Base-by-base conservation (phyloP, 2,329 filamentous ascomycete genomes). In the Diaporthe citri region DNA sequence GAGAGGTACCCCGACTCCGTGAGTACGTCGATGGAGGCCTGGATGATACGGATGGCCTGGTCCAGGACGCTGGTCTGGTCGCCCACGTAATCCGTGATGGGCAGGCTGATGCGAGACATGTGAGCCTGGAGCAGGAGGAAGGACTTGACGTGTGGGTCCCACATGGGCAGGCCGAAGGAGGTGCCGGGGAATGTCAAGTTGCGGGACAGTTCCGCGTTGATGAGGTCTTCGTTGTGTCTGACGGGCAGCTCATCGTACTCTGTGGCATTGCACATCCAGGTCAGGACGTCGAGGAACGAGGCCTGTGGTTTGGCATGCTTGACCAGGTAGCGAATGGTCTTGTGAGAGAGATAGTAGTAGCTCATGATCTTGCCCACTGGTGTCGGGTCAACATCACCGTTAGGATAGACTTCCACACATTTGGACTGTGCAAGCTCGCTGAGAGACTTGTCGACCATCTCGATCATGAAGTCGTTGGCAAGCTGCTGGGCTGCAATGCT, bases 231-330 rank as follows among this genome's bases (percentile, higher is more conserved):
- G 81, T 99, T 99, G 86, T 99, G 97, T 8, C 97, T 95, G 34
- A 99, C 97, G 0, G 97, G 97, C 0, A 99, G 91, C 85, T 99
- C 97, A 82, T 99, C 96, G 84, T 98, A 99, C 86, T 99, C 97
- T 2, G 94, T 95, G 1, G 97, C 97, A 71, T 92, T 91, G 77
- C 93, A 96, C 92, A 99, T 97, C 96, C 96, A 98, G 6, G 93
- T 92, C 1, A 99, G 88, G 0, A 92, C 95, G 78, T 98, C 94
- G 15, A 93, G 89, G 82, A 99, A 97, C 1, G 89, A 91, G 2
- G 94, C 95, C 25, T 92, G 86, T 0, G 92, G 90, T 80, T 94
- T 96, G 34, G 94, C 94, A 78, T 96, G 90, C 62, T 91, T 89
- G 77, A 94, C 91, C 9, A 99, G 90, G 80, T 95, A 93, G 1